Conservation (phyloP, 805 yeast species). For the Priceomyces castillae region DNA sequence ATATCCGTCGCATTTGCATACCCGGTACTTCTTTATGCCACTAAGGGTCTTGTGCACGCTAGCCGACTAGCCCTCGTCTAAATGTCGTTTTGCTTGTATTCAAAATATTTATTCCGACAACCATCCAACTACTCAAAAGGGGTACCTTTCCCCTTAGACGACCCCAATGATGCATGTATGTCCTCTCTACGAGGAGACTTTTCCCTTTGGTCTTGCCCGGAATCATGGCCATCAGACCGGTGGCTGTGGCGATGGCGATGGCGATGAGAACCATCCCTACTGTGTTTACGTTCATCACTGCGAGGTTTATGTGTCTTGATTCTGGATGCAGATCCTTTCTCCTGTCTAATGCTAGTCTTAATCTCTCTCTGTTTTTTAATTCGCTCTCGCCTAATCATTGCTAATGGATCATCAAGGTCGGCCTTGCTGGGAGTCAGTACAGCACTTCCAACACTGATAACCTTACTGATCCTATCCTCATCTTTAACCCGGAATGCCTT, state of each 20-base stretch:
- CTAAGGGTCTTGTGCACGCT: background rate
- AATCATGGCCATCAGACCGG: background rate
- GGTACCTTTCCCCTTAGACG: background rate
- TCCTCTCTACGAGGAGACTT: slow-evolving; percentile 12
- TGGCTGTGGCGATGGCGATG: background rate
- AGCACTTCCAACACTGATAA: slow-evolving; percentile 19
- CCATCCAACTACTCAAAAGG: background rate
- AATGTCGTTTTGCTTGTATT: slow-evolving; percentile 1
- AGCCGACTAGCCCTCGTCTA: slow-evolving; percentile 2
- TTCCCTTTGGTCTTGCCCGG: slow-evolving; percentile 3
- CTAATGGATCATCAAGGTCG: slow-evolving; percentile 46
- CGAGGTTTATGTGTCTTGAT: background rate
- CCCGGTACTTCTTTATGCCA: background rate
- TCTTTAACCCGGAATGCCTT: slow-evolving; percentile 39
- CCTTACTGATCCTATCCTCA: slow-evolving; percentile 22
- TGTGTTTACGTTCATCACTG: background rate
- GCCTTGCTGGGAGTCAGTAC: background rate
- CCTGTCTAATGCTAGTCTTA: slow-evolving; percentile 1
- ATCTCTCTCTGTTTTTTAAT: slow-evolving; percentile 10
- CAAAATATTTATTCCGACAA: background rate
- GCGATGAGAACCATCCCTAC: background rate
- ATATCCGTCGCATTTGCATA: no score
- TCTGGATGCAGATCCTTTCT: background rate
- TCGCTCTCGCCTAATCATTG: slow-evolving; percentile 27
- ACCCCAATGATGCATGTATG: background rate